Evolutionary conservation across 179 eudicot species (phyloP), one percentile per base, ranked within the genome.

Genomic region (Patellifolia procumbens): DNA sequence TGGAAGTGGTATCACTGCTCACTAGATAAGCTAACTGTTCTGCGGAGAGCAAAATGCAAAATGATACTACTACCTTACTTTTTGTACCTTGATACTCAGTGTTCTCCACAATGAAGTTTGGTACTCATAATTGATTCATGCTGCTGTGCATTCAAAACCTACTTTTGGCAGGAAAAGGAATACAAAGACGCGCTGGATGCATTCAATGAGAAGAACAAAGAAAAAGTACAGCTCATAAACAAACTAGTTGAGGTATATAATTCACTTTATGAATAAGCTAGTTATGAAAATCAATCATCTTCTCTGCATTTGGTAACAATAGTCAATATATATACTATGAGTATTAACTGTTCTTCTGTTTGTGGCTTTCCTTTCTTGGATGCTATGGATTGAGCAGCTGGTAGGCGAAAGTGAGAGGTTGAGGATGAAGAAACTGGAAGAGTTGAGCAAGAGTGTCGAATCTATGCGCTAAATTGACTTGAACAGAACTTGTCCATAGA

Each of bases 181-280:
- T 92, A 92, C 91, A 92, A 86, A 79, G 98, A 94, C 46, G 97
- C 92, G 46, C 90, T 92, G 16, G 97, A 89, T 66, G 87, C 89
- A 46, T 94, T 92, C 89, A 94, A 90, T 68, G 98, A 90, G 19
- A 94, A 91, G 90, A 92, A 92, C 96, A 92, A 91, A 78, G 98
- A 94, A 56, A 94, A 94, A 88, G 96, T 86, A 29, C 96, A 91
- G 74, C 91, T 94, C 29, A 83, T 94, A 10, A 87, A 90, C 79
- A 89, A 86, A 88, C 86, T 94, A 79, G 95, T 92, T 79, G 98
- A 92, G 97, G 97, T 94, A 79, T 84, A 78, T 22, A 56, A 32
- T 66, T 52, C 35, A 56, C 64, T 48, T 61, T 64, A 28, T 71
- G 49, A 8, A n/a, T 48, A 17, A 73, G 34, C 56, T 63, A 22